Conservation (phyloP, 495 filamentous ascomycete genomes). For the Hypoxylon crocopeplum region DNA sequence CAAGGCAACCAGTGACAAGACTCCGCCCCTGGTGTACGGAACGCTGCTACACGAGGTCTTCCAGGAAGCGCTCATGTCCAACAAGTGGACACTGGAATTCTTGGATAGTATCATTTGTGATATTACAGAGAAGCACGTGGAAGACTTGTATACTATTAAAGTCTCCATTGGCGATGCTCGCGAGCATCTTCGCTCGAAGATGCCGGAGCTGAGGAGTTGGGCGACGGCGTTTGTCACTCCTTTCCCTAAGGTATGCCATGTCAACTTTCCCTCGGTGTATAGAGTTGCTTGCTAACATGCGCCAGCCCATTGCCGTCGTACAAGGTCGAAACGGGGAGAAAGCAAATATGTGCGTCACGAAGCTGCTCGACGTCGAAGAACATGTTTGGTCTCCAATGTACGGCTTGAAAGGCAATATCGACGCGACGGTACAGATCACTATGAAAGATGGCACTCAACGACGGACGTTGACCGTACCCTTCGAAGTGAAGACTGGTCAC, state of each 20-base stretch:
- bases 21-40: slow-evolving; percentile 82
- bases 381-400: slow-evolving; percentile 98
- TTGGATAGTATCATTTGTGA: slow-evolving; percentile 67
- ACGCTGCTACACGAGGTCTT: slow-evolving; percentile 93
- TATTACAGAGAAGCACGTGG: slow-evolving; percentile 74
- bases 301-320: slow-evolving; percentile 72
- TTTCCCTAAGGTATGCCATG: slow-evolving; percentile 67
- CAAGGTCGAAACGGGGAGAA: slow-evolving; percentile 76
- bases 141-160: slow-evolving; percentile 84
- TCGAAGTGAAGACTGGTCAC: slow-evolving; percentile 94
- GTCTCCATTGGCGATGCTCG: slow-evolving; percentile 73
- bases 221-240: slow-evolving; percentile 77
- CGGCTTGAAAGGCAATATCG: slow-evolving; percentile 95
- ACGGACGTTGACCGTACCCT: slow-evolving; percentile 81
- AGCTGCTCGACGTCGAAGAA: slow-evolving; percentile 94
- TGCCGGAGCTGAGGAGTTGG: slow-evolving; percentile 80
- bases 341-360: slow-evolving; percentile 83
- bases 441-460: slow-evolving; percentile 68
- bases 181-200: slow-evolving; percentile 78
- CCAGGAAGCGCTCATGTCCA: slow-evolving; percentile 84
- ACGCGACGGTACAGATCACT: slow-evolving; percentile 94
- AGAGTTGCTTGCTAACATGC: slow-evolving; percentile 24
- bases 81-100: slow-evolving; percentile 77
- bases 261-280: neutral
- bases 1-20: slow-evolving; percentile 81